These are phyloP conservation scores for Spencermartinsiella europaea DNA, from an alignment of 805 yeast species.

Conservation along the genomic window DNA sequence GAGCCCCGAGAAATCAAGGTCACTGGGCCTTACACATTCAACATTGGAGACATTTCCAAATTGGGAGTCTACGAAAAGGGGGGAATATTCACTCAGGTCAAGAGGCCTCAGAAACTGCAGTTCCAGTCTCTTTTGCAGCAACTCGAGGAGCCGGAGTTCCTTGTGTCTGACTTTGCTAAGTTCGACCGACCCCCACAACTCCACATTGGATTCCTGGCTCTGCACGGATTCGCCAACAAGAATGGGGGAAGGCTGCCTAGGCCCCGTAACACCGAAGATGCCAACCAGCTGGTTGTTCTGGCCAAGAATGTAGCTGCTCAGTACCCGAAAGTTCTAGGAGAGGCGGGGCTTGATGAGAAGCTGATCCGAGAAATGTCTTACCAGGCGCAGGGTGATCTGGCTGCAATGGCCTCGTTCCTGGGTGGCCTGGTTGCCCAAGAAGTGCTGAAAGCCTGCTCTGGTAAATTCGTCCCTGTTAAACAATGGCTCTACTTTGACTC, in stretches of 20 bases:
- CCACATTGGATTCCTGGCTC: slow-evolving; percentile 88
- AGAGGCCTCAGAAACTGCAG: slow-evolving; percentile 61
- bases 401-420: slow-evolving; percentile 80
- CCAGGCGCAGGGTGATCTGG: slow-evolving; percentile 89
- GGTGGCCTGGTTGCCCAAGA: slow-evolving; percentile 98
- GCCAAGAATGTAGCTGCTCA: slow-evolving; percentile 56
- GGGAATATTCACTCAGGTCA: slow-evolving; percentile 89
- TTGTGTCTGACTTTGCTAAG: slow-evolving; percentile 86
- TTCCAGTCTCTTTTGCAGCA: slow-evolving; percentile 65
- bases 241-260: slow-evolving; percentile 67
- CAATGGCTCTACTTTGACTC: slow-evolving; percentile 94
- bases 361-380: slow-evolving; percentile 67
- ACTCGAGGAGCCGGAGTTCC: slow-evolving; percentile 68
- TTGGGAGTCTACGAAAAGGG: slow-evolving; percentile 71
- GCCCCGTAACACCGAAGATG: slow-evolving; percentile 71
- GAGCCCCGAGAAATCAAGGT: slow-evolving; percentile 71
- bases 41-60: slow-evolving; percentile 49
- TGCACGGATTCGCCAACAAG: slow-evolving; percentile 63
- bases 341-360: slow-evolving; percentile 54
- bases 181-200: slow-evolving; percentile 87
- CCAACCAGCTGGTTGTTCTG: slow-evolving; percentile 55
- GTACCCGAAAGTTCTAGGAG: slow-evolving; percentile 54
- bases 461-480: slow-evolving; percentile 88
- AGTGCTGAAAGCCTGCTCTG: slow-evolving; percentile 89
- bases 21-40: slow-evolving; percentile 91